These are phyloP conservation scores for Ophiostoma ips DNA, from an alignment of 2,329 filamentous ascomycete genomes.

Conservation along the genomic window DNA sequence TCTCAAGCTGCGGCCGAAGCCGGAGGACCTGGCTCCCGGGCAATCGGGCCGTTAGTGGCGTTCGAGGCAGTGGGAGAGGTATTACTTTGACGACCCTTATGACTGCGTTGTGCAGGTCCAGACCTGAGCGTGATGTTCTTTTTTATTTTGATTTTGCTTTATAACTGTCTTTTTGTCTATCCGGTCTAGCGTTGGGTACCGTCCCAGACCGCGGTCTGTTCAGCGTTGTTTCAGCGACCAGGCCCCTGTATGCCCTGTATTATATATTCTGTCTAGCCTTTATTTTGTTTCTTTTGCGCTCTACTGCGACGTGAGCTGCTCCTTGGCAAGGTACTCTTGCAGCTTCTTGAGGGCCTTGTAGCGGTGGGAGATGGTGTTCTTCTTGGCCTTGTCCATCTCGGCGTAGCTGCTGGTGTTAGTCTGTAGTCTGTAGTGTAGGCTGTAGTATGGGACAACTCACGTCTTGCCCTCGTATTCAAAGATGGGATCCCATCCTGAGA, in stretches of 20 bases:
- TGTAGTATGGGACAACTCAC: too few relatives aligned
- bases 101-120: too few relatives aligned
- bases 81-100: too few relatives aligned
- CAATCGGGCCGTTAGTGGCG: background rate
- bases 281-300: background rate
- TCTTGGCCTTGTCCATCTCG: conserved; percentile 79
- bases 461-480: conserved; percentile 91
- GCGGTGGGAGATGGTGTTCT: conserved; percentile 90
- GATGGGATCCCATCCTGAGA: conserved; percentile 80
- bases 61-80: too few relatives aligned
- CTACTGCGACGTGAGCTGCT: conserved; percentile 12
- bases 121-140: too few relatives aligned
- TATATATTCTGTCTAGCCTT: background rate
- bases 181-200: too few relatives aligned
- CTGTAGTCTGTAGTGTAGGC: background rate
- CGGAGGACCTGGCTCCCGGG: conserved; percentile 20
- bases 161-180: too few relatives aligned
- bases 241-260: background rate
- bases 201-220: too few relatives aligned
- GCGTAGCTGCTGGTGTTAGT: conserved; percentile 45
- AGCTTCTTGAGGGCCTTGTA: conserved; percentile 77
- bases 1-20: conserved; percentile 33
- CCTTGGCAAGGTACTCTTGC: conserved; percentile 58
- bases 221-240: too few relatives aligned
- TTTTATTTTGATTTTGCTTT: too few relatives aligned